Evolutionary conservation across 352 stramenopile genomes (phyloP).

Genomic region (Pythium guiyangense): DNA sequence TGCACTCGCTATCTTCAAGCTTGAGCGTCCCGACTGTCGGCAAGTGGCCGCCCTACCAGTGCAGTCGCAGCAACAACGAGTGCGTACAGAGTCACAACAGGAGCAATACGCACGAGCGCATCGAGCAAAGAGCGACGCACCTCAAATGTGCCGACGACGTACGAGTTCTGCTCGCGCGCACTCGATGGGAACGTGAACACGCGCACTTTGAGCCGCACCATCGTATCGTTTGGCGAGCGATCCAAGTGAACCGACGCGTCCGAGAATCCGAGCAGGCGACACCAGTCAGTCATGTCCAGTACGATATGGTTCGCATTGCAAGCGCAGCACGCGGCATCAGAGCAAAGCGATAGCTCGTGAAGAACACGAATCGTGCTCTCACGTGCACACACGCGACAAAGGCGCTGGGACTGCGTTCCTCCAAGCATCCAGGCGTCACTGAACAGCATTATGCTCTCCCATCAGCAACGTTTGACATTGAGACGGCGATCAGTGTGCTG

Average conservation of each 20-base stretch:
- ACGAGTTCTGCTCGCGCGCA: constrained; percentile 68
- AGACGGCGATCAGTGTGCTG: constrained; percentile 91
- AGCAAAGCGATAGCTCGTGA: no score
- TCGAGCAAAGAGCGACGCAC: constrained; percentile 16
- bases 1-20: constrained; percentile 53
- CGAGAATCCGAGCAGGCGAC: constrained; percentile 1
- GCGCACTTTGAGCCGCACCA: constrained; percentile 63
- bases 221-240: not conserved
- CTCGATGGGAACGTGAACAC: constrained; percentile 77
- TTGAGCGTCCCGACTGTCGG: constrained; percentile 61
- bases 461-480: constrained; percentile 92
- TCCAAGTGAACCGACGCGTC: constrained; percentile 3
- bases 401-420: no score
- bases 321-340: not conserved
- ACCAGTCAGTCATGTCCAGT: not conserved
- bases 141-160: constrained; percentile 65
- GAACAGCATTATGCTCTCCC: no score
- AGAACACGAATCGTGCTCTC: no score
- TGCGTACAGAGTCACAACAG: not conserved
- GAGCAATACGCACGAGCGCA: not conserved
- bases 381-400: no score
- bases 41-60: constrained; percentile 40
- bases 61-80: not conserved
- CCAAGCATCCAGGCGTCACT: no score
- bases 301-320: no score